phyloP scores from a whole-genome alignment of 75 land plant species.

The Cupressus sempervirens region DNA sequence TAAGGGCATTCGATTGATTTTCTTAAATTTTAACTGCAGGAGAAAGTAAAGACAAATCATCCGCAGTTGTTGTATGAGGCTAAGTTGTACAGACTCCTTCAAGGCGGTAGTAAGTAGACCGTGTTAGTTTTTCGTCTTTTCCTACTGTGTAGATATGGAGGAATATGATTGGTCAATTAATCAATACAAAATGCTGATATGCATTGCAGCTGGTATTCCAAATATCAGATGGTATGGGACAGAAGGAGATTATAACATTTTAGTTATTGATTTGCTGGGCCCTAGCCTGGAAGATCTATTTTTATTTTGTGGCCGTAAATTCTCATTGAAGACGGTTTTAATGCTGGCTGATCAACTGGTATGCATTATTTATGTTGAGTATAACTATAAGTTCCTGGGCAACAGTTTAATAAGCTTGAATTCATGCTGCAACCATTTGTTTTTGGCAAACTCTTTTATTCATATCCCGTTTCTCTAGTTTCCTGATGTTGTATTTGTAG shows the following conservation, averaged over 20 bases:
- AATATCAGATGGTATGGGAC: conserved; percentile 78
- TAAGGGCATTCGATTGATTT: neutral
- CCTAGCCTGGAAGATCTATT: conserved; percentile 92
- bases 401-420: neutral
- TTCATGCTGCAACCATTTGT: neutral
- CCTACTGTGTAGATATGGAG: neutral
- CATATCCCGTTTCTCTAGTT: neutral
- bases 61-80: conserved; percentile 95
- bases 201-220: conserved; percentile 49
- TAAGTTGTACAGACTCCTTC: conserved; percentile 70
- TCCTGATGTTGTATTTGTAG: neutral
- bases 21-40: conserved; percentile 39
- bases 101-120: conserved; percentile 73
- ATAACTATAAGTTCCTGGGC: neutral
- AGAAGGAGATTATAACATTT: conserved; percentile 76
- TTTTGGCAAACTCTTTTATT: neutral
- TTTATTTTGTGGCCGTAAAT: conserved; percentile 81
- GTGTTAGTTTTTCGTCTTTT: neutral
- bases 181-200: neutral
- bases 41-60: conserved; percentile 73
- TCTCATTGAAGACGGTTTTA: conserved; percentile 84
- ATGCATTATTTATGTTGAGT: conserved; percentile 2
- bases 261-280: conserved; percentile 88
- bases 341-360: conserved; percentile 98
- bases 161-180: neutral